These are phyloP conservation scores for Cyclocybe aegerita DNA, from an alignment of 768 basidiomycete species.

Conservation along the genomic window DNA sequence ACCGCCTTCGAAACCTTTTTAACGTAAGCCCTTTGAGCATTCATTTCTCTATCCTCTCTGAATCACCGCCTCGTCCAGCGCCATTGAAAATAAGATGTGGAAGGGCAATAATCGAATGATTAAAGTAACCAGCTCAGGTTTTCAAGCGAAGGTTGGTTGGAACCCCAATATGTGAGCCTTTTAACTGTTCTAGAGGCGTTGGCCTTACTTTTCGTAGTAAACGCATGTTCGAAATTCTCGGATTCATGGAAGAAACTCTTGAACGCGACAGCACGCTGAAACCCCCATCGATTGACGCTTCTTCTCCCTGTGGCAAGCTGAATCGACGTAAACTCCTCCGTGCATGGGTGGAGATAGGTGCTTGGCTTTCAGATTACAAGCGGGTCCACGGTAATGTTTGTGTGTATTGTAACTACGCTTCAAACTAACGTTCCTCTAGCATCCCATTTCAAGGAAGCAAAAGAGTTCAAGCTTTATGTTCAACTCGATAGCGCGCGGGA, in stretches of 20 bases:
- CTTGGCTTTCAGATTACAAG: conserved; percentile 64
- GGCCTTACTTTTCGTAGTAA: conserved; percentile 27
- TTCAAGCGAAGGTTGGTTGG: conserved; percentile 71
- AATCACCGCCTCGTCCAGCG: conserved; percentile 36
- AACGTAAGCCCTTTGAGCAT: conserved; percentile 41
- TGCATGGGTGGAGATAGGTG: conserved; percentile 75
- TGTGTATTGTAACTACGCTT: neutral
- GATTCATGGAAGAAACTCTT: conserved; percentile 36
- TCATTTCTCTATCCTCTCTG: conserved; percentile 4
- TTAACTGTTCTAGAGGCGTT: too few relatives aligned
- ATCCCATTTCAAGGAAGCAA: conserved; percentile 42
- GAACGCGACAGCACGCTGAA: conserved; percentile 45
- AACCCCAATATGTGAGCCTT: conserved; percentile 50
- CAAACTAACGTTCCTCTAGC: conserved; percentile 30
- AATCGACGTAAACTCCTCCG: conserved; percentile 66
- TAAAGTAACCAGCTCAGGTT: conserved; percentile 50
- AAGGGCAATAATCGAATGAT: conserved; percentile 61
- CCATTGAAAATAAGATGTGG: conserved; percentile 78
- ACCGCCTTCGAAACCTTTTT: conserved; percentile 66
- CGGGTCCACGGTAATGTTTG: conserved; percentile 40
- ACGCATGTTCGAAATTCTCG: conserved; percentile 42
- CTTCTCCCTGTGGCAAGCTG: conserved; percentile 43
- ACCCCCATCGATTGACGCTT: conserved; percentile 54
- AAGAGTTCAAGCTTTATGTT: conserved; percentile 35
- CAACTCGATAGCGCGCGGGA: conserved; percentile 56